These are phyloP conservation scores for Apiospora pterosperma DNA, from an alignment of 2,329 filamentous ascomycete species.

Conservation along the genomic window DNA sequence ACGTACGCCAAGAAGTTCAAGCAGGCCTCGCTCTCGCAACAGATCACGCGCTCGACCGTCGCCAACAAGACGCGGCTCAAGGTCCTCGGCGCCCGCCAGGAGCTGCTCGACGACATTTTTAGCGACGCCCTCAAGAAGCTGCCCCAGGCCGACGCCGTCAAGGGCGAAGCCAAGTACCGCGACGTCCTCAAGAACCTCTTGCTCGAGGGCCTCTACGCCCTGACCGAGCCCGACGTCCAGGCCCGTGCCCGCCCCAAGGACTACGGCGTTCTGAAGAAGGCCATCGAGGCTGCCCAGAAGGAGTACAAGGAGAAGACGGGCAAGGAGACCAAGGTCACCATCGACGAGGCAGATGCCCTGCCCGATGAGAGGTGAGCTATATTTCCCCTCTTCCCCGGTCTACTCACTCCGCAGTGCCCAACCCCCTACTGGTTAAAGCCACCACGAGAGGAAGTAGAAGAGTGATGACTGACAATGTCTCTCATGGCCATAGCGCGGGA, in stretches of 20 bases:
- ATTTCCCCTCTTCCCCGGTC: background rate
- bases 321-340: slow-evolving; percentile 63
- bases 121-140: slow-evolving; percentile 75
- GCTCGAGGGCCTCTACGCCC: slow-evolving; percentile 84
- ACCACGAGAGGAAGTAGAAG: background rate
- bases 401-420: background rate
- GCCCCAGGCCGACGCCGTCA: slow-evolving; percentile 49
- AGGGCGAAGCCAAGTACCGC: slow-evolving; percentile 74
- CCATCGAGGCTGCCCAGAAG: slow-evolving; percentile 69
- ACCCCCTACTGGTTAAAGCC: background rate
- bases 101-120: slow-evolving; percentile 87
- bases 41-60: slow-evolving; percentile 94
- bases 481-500: slow-evolving; percentile 60
- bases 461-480: background rate
- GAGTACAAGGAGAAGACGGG: slow-evolving; percentile 81
- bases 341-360: slow-evolving; percentile 77
- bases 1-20: slow-evolving; percentile 99
- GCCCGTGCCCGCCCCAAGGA: slow-evolving; percentile 80
- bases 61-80: slow-evolving; percentile 94
- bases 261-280: slow-evolving; percentile 70
- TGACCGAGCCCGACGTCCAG: slow-evolving; percentile 75
- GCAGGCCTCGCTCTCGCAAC: slow-evolving; percentile 96
- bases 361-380: slow-evolving; percentile 76
- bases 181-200: slow-evolving; percentile 74
- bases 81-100: slow-evolving; percentile 82